Conservation (phyloP, 352 stramenopile genomes). For the Phytophthora constricta region DNA sequence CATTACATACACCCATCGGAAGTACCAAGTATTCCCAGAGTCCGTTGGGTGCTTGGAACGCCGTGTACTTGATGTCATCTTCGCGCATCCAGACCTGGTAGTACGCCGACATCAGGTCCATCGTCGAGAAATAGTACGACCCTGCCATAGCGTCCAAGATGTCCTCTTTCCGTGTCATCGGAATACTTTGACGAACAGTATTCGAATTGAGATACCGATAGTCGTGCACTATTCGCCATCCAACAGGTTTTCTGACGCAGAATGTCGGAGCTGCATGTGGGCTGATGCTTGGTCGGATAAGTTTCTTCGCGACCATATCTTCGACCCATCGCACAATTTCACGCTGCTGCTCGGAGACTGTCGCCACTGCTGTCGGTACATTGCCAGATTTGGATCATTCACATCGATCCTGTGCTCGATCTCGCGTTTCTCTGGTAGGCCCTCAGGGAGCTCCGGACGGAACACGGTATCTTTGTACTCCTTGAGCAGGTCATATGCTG, state of each 20-base stretch:
- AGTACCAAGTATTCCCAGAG: slow-evolving; percentile 3
- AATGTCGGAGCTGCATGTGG: slow-evolving; percentile 26
- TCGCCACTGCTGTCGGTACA: slow-evolving; percentile 12
- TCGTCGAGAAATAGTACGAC: slow-evolving; percentile 4
- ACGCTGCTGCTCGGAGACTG: slow-evolving; percentile 11
- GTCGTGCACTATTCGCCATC: slow-evolving; percentile 34
- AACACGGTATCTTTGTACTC: slow-evolving; percentile 10
- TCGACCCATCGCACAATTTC: slow-evolving; percentile 5
- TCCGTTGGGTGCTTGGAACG: not conserved
- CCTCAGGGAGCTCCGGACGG: not conserved
- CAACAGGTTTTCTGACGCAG: slow-evolving; percentile 24
- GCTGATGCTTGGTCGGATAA: slow-evolving; percentile 18
- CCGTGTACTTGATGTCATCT: not conserved
- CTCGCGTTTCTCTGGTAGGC: not conserved
- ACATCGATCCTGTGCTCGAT: slow-evolving; percentile 18
- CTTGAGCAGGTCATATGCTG: not conserved
- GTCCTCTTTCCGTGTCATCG: slow-evolving; percentile 5
- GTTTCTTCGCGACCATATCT: slow-evolving; percentile 1
- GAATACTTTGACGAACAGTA: slow-evolving; percentile 10
- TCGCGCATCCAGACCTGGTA: not conserved
- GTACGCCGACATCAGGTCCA: slow-evolving; percentile 3
- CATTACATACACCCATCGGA: slow-evolving; percentile 1
- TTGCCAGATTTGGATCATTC: slow-evolving; percentile 4
- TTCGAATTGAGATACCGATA: slow-evolving; percentile 7
- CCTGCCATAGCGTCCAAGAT: not conserved